Percentiles rank a stretch among this genome's conserved stretches.
These are phyloP conservation scores for Rhizopus arrhizus DNA, from an alignment of 371 early-diverging fungal species.

Conservation along the genomic window DNA sequence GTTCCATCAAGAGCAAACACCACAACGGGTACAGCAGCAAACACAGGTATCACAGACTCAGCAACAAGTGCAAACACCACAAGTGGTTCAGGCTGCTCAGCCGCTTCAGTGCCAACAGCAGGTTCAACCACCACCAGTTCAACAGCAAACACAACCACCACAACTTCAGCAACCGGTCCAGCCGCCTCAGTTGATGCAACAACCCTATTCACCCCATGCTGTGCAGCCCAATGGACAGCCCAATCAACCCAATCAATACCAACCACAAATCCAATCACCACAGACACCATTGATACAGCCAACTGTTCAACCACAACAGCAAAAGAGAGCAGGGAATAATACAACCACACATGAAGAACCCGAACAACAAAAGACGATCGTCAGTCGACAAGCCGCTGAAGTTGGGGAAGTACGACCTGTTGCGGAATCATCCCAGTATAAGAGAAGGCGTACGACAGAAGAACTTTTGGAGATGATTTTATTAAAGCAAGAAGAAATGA, in stretches of 20 bases:
- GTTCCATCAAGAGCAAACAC: neutral
- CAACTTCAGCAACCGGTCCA: neutral
- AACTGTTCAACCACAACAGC: no score
- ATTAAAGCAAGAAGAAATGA: slow-evolving; percentile 4
- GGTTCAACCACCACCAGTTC: neutral
- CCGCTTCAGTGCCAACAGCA: neutral
- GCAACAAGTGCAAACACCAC: neutral
- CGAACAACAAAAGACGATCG: neutral
- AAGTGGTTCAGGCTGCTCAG: neutral
- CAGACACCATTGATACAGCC: no score
- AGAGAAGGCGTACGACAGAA: slow-evolving; percentile 2
- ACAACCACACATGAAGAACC: no score
- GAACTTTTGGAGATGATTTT: slow-evolving; percentile 1
- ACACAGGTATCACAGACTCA: neutral
- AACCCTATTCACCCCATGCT: neutral
- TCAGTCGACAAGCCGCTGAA: neutral
- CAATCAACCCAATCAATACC: no score
- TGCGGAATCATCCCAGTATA: neutral
- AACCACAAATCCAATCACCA: no score
- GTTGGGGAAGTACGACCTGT: no score
- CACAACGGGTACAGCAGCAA: neutral
- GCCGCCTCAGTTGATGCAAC: neutral
- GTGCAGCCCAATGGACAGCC: no score
- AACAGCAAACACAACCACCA: neutral
- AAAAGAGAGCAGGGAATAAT: no score